phyloP scores from a whole-genome alignment of 805 yeast genomes.

The Metschnikowia similis region DNA sequence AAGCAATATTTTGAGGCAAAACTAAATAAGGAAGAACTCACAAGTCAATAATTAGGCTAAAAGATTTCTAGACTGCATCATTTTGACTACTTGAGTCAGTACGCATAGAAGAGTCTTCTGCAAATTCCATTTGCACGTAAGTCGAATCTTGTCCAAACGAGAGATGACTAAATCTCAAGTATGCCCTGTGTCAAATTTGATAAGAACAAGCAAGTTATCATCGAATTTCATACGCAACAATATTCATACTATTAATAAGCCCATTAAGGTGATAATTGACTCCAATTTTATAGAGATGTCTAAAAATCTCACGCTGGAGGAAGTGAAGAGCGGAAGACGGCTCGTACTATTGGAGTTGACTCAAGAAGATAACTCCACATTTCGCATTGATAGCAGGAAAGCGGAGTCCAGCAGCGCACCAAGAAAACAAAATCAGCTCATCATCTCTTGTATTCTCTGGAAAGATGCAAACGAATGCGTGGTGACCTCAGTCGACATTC shows the following conservation, averaged over 20 bases:
- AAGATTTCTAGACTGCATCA: neutral
- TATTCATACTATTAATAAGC: slow-evolving; percentile 20
- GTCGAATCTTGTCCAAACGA: neutral
- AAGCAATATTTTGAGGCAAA: neutral
- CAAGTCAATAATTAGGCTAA: neutral
- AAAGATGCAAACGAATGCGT: slow-evolving; percentile 42
- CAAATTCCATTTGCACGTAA: neutral
- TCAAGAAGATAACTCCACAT: slow-evolving; percentile 19
- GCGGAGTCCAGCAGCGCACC: slow-evolving; percentile 33
- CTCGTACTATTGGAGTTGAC: slow-evolving; percentile 42
- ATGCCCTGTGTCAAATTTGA: slow-evolving; percentile 4
- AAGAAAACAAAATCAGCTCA: slow-evolving; percentile 37
- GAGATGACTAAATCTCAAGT: neutral
- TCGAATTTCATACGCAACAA: slow-evolving; percentile 15
- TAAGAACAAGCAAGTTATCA: slow-evolving; percentile 16
- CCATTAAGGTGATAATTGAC: slow-evolving; percentile 26
- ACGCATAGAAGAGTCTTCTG: neutral
- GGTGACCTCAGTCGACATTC: slow-evolving; percentile 64
- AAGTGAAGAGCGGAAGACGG: slow-evolving; percentile 39
- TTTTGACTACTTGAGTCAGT: neutral
- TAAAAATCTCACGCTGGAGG: slow-evolving; percentile 45
- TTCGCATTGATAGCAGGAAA: slow-evolving; percentile 7
- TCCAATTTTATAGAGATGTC: slow-evolving; percentile 35
- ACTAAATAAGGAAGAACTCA: neutral
- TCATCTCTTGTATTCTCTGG: slow-evolving; percentile 61